Percentiles rank a stretch among this genome's conserved stretches.
Conservation (phyloP, 305 asterid genomes). For the Fraxinus sp. region DNA sequence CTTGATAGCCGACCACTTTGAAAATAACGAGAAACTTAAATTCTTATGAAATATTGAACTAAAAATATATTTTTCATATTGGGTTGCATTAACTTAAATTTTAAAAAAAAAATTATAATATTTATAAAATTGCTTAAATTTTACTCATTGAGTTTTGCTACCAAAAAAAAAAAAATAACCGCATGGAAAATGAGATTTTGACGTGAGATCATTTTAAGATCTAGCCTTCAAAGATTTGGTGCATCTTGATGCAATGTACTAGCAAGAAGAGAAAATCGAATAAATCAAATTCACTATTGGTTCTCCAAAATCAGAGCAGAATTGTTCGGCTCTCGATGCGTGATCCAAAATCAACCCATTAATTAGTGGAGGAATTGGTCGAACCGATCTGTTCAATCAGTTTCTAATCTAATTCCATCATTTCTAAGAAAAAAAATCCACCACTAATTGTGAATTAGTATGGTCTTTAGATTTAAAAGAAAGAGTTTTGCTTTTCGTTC, state of each 20-base stretch:
- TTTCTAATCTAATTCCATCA: background rate
- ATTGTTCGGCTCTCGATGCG: background rate
- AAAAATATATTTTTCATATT: background rate
- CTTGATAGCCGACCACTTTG: background rate
- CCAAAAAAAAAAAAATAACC: too few species aligned
- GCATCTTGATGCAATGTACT: too few species aligned
- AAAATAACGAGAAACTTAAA: background rate
- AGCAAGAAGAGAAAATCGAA: too few species aligned
- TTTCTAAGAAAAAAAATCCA: background rate
- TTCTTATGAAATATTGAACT: background rate
- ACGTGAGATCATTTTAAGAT: background rate
- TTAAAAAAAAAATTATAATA: too few species aligned
- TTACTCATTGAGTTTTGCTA: background rate
- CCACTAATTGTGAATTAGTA: background rate
- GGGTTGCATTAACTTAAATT: background rate
- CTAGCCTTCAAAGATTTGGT: background rate
- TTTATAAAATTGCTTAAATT: too few species aligned
- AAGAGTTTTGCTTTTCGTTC: background rate
- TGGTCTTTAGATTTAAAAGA: background rate
- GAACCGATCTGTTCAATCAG: background rate
- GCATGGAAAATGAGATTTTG: background rate
- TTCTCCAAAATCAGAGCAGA: background rate
- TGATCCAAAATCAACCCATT: background rate
- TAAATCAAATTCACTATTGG: background rate
- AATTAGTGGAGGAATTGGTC: background rate